A percentile compares a stretch with the other conserved stretches of the same genome.
phyloP scores from a whole-genome alignment of 805 yeast genomes.

The Yarrowia sp. region DNA sequence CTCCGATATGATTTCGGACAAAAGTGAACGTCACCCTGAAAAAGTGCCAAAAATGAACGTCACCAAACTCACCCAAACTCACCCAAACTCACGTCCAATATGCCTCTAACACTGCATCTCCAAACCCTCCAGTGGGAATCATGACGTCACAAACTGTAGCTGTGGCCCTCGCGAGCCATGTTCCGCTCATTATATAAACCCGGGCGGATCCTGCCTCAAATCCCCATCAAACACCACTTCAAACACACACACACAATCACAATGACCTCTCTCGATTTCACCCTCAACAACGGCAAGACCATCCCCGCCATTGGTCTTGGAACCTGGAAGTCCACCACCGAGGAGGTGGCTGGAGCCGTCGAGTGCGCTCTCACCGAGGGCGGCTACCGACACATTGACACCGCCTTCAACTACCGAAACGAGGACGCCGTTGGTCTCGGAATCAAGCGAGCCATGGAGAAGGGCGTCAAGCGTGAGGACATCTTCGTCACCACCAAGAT shows the following conservation, averaged over 20 bases:
- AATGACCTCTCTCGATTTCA: constrained; percentile 45
- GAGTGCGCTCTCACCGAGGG: constrained; percentile 58
- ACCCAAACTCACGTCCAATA: background rate
- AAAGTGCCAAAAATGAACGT: constrained; percentile 15
- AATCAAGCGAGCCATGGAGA: constrained; percentile 52
- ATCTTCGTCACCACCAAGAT: constrained; percentile 72
- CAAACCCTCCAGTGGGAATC: background rate
- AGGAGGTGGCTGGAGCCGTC: constrained; percentile 56
- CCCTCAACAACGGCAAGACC: constrained; percentile 62
- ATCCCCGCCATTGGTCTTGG: constrained; percentile 79
- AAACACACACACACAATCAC: background rate
- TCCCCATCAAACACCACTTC: background rate
- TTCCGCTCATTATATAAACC: constrained; percentile 1
- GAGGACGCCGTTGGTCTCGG: constrained; percentile 75
- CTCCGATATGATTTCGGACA: constrained; percentile 1
- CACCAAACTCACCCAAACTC: background rate
- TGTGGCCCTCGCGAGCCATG: background rate
- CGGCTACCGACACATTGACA: constrained; percentile 77
- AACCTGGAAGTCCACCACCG: constrained; percentile 61
- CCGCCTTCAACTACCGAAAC: constrained; percentile 73
- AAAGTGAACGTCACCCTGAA: background rate
- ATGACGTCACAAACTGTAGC: constrained; percentile 21
- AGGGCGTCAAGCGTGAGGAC: constrained; percentile 55
- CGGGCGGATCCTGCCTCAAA: background rate
- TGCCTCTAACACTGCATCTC: constrained; percentile 1